Evolutionary conservation across 2,329 filamentous ascomycete species (phyloP).

Genomic region (Pyrenophora seminiperda): DNA sequence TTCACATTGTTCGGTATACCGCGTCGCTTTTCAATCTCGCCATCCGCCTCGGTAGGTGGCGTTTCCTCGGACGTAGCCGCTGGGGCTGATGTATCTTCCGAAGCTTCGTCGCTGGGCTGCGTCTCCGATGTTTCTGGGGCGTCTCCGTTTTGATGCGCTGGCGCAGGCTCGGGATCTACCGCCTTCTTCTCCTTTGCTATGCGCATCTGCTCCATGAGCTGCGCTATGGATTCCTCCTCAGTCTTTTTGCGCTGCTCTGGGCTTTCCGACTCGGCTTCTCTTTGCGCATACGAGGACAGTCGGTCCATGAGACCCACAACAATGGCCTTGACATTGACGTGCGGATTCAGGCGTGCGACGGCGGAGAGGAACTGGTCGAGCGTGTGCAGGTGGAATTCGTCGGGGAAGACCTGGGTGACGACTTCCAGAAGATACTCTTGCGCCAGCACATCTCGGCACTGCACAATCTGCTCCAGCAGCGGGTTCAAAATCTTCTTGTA

Average conservation of each 20-base stretch:
- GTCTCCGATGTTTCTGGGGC: slow-evolving; percentile 26
- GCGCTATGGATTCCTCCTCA: slow-evolving; percentile 82
- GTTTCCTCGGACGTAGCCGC: slow-evolving; percentile 42
- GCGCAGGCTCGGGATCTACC: slow-evolving; percentile 29
- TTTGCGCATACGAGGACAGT: slow-evolving; percentile 89
- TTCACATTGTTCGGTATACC: slow-evolving; percentile 78
- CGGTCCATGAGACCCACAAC: slow-evolving; percentile 98
- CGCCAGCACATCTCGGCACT: slow-evolving; percentile 93
- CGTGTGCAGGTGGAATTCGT: slow-evolving; percentile 97
- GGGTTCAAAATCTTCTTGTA: slow-evolving; percentile 94
- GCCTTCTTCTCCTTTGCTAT: slow-evolving; percentile 64
- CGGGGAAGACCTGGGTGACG: slow-evolving; percentile 97
- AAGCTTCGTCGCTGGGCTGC: slow-evolving; percentile 34
- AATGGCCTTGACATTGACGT: slow-evolving; percentile 97
- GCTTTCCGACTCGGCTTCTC: slow-evolving; percentile 75
- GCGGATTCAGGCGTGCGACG: slow-evolving; percentile 88
- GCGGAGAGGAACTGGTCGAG: slow-evolving; percentile 93
- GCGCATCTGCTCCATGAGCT: slow-evolving; percentile 77
- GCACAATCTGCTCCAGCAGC: slow-evolving; percentile 93
- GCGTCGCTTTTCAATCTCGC: slow-evolving; percentile 52
- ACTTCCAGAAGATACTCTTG: slow-evolving; percentile 98
- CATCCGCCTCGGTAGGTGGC: slow-evolving; percentile 48
- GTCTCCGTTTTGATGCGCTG: slow-evolving; percentile 45
- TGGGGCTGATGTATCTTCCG: slow-evolving; percentile 33
- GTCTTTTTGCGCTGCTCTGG: slow-evolving; percentile 73